Base-by-base conservation (phyloP, 352 stramenopile genomes). In the Phytophthora ohioensis region DNA sequence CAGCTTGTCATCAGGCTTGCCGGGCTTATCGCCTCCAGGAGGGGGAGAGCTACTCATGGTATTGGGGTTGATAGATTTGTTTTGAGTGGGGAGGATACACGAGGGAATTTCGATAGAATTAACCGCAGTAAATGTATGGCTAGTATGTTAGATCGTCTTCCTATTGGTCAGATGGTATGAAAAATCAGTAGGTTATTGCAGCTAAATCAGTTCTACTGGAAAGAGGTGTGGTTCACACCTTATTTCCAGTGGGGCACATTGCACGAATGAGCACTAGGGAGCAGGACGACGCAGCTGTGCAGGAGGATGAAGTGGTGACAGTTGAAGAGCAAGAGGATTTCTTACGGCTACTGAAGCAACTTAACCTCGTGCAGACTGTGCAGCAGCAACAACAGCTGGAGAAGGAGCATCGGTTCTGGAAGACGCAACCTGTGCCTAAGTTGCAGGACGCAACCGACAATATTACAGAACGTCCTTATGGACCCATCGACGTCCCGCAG, bases 321-420 rank as follows among this genome's bases (percentile, higher is more conserved):
- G 75, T 86, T 3, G 79, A 88, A 56, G 82, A 92, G 68, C 82
- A 91, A 60, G 79, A 91, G 66, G 86, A 92, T 62, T 92, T 94
- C 57, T 58, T 91, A 49, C 78, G 69, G 8, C 70, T 92, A 17
- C 69, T 94, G 56, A 78, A 85, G 67, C 84, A 94, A 65, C 70
- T 94, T 42, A 85, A 79, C 38, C 61, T 90, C 45, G 83, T 71
- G 67, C 75, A 81, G 32, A 64, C 64, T 7, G 62, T 70, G 35
- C 34, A 72, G 4, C 57, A 75, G 21, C 27, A 71, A 34, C 65
- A 48, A 30, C 54, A 58, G 41, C 45, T 65, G 64, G 64, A 86
- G 69, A 70, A 81, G 32, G 85, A 91, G 41, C 87, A 95, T 75
- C 91, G 93, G 57, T 98, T 98, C 73, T 98, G 93, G 93, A 87